Evolutionary conservation across 2,329 filamentous ascomycete genomes (phyloP).

Genomic region (Zasmidium angulare): DNA sequence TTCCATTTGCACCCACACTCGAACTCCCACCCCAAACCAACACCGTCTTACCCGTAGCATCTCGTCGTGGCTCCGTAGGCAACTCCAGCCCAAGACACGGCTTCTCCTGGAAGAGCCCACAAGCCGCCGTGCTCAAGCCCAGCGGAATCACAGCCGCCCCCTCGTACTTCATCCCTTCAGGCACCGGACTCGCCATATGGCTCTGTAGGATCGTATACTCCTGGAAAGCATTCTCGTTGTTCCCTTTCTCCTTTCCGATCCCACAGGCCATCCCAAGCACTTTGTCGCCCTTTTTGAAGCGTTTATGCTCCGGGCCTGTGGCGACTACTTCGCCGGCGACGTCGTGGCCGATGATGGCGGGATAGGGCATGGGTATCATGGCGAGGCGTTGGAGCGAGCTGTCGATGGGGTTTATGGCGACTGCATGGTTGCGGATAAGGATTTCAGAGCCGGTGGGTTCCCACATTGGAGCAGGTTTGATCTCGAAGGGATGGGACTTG

Average conservation of each 20-base stretch:
- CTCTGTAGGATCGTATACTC: slow-evolving; percentile 16
- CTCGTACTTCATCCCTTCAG: slow-evolving; percentile 19
- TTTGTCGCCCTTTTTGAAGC: slow-evolving; percentile 58
- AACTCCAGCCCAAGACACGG: slow-evolving; percentile 12
- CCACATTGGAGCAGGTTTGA: slow-evolving; percentile 25
- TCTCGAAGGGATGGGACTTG: slow-evolving; percentile 19
- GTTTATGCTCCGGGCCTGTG: slow-evolving; percentile 56
- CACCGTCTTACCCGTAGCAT: slow-evolving; percentile 35
- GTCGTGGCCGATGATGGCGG: slow-evolving; percentile 49
- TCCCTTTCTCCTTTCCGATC: slow-evolving; percentile 10
- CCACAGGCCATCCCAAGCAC: slow-evolving; percentile 40
- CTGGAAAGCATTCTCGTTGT: slow-evolving; percentile 23
- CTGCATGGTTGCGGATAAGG: slow-evolving; percentile 37
- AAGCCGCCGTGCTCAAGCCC: slow-evolving; percentile 21
- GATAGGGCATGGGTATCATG: slow-evolving; percentile 26
- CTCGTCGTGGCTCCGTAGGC: slow-evolving; percentile 10
- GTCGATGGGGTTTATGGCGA: slow-evolving; percentile 41
- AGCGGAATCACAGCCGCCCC: slow-evolving; percentile 22
- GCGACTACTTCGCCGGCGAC: slow-evolving; percentile 52
- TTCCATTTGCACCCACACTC: slow-evolving; percentile 47
- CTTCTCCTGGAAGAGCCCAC: slow-evolving; percentile 20
- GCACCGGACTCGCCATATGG: slow-evolving; percentile 15
- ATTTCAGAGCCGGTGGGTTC: slow-evolving; percentile 31
- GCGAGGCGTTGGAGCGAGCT: background rate
- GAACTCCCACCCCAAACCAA: slow-evolving; percentile 56